Conservation (phyloP, 306 rosid genomes). For the Lablab purpureus region DNA sequence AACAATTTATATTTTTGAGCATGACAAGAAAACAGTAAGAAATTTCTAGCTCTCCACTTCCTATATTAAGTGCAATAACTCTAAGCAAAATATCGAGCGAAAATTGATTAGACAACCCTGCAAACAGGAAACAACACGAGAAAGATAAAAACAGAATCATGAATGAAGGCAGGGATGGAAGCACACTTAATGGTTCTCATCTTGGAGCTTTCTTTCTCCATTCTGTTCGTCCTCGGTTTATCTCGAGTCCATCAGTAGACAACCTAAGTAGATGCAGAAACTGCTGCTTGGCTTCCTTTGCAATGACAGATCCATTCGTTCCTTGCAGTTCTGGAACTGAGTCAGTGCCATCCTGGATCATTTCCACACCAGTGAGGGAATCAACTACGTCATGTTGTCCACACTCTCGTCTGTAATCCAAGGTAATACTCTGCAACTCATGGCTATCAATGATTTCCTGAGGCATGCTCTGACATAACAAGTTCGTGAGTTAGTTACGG, state of each 20-base stretch:
- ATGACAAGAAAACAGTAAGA: slow-evolving; percentile 12
- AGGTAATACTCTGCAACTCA: slow-evolving; percentile 84
- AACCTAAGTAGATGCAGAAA: slow-evolving; percentile 82
- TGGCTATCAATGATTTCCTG: slow-evolving; percentile 87
- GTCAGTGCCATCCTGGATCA: slow-evolving; percentile 50
- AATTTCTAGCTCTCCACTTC: slow-evolving; percentile 27
- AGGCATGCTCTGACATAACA: slow-evolving; percentile 79
- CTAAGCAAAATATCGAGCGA: background rate
- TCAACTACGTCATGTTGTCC: slow-evolving; percentile 82
- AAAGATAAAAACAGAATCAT: slow-evolving; percentile 10
- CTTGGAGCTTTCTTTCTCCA: slow-evolving; percentile 92
- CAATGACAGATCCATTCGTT: slow-evolving; percentile 64
- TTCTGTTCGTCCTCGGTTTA: slow-evolving; percentile 85
- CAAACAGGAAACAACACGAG: slow-evolving; percentile 28
- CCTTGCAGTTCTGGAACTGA: slow-evolving; percentile 53
- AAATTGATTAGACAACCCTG: background rate
- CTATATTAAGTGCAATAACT: slow-evolving; percentile 25
- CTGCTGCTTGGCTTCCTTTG: slow-evolving; percentile 51
- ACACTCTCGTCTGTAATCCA: slow-evolving; percentile 96
- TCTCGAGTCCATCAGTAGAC: slow-evolving; percentile 77
- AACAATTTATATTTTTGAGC: slow-evolving; percentile 16
- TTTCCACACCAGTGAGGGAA: slow-evolving; percentile 78
- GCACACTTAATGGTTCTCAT: slow-evolving; percentile 47
- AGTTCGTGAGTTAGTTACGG: slow-evolving; percentile 37
- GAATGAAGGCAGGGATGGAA: background rate